phyloP scores from a whole-genome alignment of 305 asterid species.

The Fraxinus sp. region DNA sequence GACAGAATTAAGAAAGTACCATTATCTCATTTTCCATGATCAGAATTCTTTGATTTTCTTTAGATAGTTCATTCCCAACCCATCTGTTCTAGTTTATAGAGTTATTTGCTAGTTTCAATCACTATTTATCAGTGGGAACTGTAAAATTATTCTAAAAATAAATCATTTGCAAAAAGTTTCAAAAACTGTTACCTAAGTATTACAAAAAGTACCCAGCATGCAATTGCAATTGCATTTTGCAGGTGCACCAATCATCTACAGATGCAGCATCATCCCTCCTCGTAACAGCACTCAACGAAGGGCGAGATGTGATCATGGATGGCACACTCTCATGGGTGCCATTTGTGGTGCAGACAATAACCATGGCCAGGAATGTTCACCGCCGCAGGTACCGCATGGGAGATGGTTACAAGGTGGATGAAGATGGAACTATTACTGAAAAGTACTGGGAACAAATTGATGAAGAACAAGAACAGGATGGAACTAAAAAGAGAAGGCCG shows the following conservation, averaged over 20 bases:
- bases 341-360: slow-evolving; percentile 87
- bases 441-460: slow-evolving; percentile 88
- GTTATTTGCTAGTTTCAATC: background rate
- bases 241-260: slow-evolving; percentile 97
- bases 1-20: background rate
- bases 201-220: background rate
- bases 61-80: background rate
- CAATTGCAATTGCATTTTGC: slow-evolving; percentile 20
- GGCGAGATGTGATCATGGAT: slow-evolving; percentile 96
- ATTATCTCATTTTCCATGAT: background rate
- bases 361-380: slow-evolving; percentile 94
- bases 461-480: slow-evolving; percentile 74
- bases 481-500: slow-evolving; percentile 68
- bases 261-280: slow-evolving; percentile 98
- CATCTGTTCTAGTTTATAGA: background rate
- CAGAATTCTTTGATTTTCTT: background rate
- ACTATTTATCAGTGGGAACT: background rate
- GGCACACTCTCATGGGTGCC: slow-evolving; percentile 97
- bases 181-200: background rate
- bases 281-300: slow-evolving; percentile 96
- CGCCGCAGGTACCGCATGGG: slow-evolving; percentile 91
- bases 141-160: background rate
- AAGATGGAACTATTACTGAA: slow-evolving; percentile 66
- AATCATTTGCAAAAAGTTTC: background rate
- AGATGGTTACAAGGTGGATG: slow-evolving; percentile 67